A percentile compares a stretch with the other conserved stretches of the same genome.
phyloP scores from a whole-genome alignment of 441 rosid genomes.

The Gossypium lobatum region DNA sequence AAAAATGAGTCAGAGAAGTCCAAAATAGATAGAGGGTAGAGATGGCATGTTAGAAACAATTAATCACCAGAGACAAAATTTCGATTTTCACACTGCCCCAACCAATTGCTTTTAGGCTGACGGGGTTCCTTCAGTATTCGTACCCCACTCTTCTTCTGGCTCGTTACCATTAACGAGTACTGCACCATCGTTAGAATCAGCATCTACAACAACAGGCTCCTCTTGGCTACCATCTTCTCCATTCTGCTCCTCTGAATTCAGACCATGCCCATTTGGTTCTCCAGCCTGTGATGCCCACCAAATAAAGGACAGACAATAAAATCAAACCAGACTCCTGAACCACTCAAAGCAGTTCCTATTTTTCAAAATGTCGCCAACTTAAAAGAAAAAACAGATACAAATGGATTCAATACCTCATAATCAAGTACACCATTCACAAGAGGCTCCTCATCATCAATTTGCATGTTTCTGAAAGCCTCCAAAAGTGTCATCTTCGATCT shows the following conservation, averaged over 20 bases:
- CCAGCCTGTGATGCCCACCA: constrained; percentile 23
- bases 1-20: constrained; percentile 8
- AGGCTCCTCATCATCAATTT: constrained; percentile 62
- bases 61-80: constrained; percentile 90
- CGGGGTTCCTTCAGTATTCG: constrained; percentile 82
- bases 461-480: constrained; percentile 80
- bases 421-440: constrained; percentile 63
- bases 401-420: constrained; percentile 48
- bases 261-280: constrained; percentile 41
- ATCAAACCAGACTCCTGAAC: background rate
- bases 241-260: constrained; percentile 42
- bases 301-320: background rate
- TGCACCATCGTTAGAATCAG: constrained; percentile 88
- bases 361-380: background rate
- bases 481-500: constrained; percentile 62
- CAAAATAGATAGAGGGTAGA: constrained; percentile 31
- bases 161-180: constrained; percentile 93
- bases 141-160: constrained; percentile 99
- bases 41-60: constrained; percentile 63
- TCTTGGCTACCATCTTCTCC: constrained; percentile 80
- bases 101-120: constrained; percentile 82
- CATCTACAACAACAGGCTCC: constrained; percentile 86
- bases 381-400: background rate
- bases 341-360: background rate
- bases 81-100: constrained; percentile 73